These are phyloP conservation scores for Stenogyne calaminthoides DNA, from an alignment of 305 asterid genomes.

Conservation along the genomic window DNA sequence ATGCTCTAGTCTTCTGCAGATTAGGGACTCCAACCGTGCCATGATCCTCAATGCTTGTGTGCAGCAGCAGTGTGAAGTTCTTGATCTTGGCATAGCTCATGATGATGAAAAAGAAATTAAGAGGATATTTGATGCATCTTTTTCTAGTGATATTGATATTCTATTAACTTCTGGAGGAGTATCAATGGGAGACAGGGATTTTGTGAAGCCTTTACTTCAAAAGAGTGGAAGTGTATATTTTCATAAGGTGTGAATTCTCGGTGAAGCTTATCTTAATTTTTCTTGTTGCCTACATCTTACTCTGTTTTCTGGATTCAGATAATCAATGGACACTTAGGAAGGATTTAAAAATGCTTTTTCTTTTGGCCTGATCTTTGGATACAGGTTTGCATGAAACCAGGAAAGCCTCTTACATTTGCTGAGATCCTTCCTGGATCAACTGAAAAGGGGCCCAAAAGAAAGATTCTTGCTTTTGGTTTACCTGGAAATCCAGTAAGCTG, in stretches of 20 bases:
- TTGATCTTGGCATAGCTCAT: slow-evolving; percentile 86
- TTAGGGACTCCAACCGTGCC: slow-evolving; percentile 95
- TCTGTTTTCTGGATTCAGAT: slow-evolving; percentile 15
- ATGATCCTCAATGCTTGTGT: slow-evolving; percentile 81
- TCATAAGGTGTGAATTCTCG: slow-evolving; percentile 49
- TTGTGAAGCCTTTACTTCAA: slow-evolving; percentile 82
- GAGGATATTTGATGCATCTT: slow-evolving; percentile 59
- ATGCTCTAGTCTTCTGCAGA: slow-evolving; percentile 49
- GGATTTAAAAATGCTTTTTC: background rate
- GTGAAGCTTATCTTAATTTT: slow-evolving; percentile 18
- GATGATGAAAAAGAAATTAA: slow-evolving; percentile 74
- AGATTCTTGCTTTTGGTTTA: slow-evolving; percentile 91
- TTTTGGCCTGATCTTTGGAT: slow-evolving; percentile 31
- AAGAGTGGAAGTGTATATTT: slow-evolving; percentile 71
- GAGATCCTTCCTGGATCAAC: slow-evolving; percentile 60
- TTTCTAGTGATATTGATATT: slow-evolving; percentile 76
- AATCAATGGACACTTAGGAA: slow-evolving; percentile 1
- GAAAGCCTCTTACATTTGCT: slow-evolving; percentile 92
- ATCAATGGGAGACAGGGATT: slow-evolving; percentile 99
- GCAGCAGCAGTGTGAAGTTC: slow-evolving; percentile 75
- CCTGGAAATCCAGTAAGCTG: slow-evolving; percentile 99
- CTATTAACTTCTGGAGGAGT: slow-evolving; percentile 94
- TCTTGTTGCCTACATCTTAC: slow-evolving; percentile 1
- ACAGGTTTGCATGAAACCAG: slow-evolving; percentile 92
- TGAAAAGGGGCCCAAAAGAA: slow-evolving; percentile 39